Conservation (phyloP, 2,329 filamentous ascomycete species). For the Rhytidhysteron rufulum region DNA sequence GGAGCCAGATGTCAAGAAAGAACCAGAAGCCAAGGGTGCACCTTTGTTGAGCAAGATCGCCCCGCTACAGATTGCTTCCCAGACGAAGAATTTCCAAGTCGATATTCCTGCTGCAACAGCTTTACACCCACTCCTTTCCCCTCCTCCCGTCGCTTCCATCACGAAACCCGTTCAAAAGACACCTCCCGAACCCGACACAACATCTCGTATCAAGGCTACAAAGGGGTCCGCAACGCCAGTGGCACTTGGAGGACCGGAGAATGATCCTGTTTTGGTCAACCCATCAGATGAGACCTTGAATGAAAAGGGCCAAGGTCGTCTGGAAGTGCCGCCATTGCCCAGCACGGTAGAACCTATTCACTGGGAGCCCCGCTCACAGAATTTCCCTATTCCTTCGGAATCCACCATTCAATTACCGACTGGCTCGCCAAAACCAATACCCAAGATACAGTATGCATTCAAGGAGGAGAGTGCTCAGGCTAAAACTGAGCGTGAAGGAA, state of each 20-base stretch:
- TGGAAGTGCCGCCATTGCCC: slow-evolving; percentile 18
- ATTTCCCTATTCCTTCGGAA: slow-evolving; percentile 70
- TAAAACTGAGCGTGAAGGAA: slow-evolving; percentile 56
- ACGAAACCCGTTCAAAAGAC: slow-evolving; percentile 13
- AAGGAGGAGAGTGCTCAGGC: slow-evolving; percentile 54
- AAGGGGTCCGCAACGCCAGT: slow-evolving; percentile 8
- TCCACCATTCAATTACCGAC: slow-evolving; percentile 74
- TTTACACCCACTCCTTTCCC: slow-evolving; percentile 18
- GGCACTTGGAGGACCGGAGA: slow-evolving; percentile 5
- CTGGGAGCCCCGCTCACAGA: slow-evolving; percentile 71
- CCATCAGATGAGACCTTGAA: slow-evolving; percentile 6
- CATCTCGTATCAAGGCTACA: slow-evolving; percentile 8
- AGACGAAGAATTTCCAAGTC: slow-evolving; percentile 29
- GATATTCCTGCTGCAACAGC: slow-evolving; percentile 28
- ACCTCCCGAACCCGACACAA: neutral
- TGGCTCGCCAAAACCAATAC: slow-evolving; percentile 65
- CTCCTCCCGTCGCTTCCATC: slow-evolving; percentile 23
- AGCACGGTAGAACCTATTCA: slow-evolving; percentile 45
- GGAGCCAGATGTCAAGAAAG: slow-evolving; percentile 4
- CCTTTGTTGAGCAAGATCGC: slow-evolving; percentile 17
- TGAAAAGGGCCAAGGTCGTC: slow-evolving; percentile 29
- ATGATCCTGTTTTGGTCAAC: slow-evolving; percentile 4
- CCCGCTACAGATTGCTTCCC: slow-evolving; percentile 21
- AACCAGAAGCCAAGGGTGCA: neutral
- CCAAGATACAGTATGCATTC: slow-evolving; percentile 73